Base-by-base conservation (phyloP, 441 rosid species). In the Biscutella laevigata region DNA sequence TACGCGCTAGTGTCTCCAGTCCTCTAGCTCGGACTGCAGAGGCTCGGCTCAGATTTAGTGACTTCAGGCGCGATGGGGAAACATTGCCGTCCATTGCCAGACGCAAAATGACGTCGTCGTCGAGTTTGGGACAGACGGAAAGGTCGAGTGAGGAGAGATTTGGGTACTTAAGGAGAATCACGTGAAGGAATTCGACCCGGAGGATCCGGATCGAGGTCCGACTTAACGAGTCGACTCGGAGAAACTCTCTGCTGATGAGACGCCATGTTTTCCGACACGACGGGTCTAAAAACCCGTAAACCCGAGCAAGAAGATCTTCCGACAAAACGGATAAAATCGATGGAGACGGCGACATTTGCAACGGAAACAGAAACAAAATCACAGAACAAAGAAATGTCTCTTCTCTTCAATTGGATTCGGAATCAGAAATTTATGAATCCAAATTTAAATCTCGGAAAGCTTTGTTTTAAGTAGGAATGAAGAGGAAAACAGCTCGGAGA, bases 401-500 rank as follows among this genome's bases (percentile, higher is more conserved):
- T 30, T 15, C 6, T 34, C 32, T 25, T 40, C 14, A 7, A 22
- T 9, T 34, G 22, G 30, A 64, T 28, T 30, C 7, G 5, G 17
- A 56, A 9, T 17, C n/a, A 21, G 39, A 48, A n/a, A n/a, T n/a
- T n/a, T n/a, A n/a, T n/a, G n/a, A n/a, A n/a, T n/a, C n/a, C n/a
- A 22, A 39, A n/a, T 2, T 1, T 4, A 32, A 45, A 41, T 26
- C 25, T 30, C 4, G 25, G 36, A n/a, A 28, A 30, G 19, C 10
- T 56, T 19, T 7, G 7, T 5, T 5, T 48, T 32, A 85, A 69
- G 95, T 83, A 1, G 92, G 95, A 47, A 83, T 86, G 43, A 88
- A 85, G 64, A 88, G 71, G 71, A 85, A 85, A 64, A 83, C 81
- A 53, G 81, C 79, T 54, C 94, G 88, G 73, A 82, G 80, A 64